Evolutionary conservation across 139 green algal genomes (phyloP).

Genomic region (Mesotaenium endlicherianum): DNA sequence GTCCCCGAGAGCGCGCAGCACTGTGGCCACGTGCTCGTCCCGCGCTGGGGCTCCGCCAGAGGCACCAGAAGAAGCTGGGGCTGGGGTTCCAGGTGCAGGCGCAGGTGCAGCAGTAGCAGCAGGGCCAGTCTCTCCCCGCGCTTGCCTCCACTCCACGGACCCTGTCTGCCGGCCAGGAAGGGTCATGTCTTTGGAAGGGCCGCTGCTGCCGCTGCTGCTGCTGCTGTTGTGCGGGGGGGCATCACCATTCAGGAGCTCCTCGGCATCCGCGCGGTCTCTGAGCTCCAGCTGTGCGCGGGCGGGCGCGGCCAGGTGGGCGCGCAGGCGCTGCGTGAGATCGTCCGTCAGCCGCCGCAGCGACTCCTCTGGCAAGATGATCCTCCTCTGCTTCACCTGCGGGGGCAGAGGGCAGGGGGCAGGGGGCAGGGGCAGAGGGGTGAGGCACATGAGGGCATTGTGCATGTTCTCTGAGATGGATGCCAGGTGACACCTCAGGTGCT

Average conservation of each 20-base stretch:
- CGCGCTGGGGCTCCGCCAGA: neutral
- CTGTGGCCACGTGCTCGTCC: neutral
- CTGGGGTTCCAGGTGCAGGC: no score
- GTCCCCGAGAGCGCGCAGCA: neutral
- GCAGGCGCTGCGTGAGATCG: neutral
- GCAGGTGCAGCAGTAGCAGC: no score
- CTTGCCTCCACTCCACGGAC: slow-evolving; percentile 23
- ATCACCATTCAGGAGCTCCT: neutral
- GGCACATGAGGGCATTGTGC: no score
- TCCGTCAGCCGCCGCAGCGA: neutral
- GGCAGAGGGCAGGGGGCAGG: neutral
- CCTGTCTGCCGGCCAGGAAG: slow-evolving; percentile 27
- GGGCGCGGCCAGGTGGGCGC: neutral
- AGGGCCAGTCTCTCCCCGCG: slow-evolving; percentile 6
- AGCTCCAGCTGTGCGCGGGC: neutral
- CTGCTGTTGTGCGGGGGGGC: neutral
- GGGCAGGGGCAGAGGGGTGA: neutral
- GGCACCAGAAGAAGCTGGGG: neutral
- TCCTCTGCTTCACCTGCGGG: neutral
- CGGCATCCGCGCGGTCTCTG: neutral
- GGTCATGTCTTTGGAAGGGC: neutral
- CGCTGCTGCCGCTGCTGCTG: neutral
- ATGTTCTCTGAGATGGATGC: no score
- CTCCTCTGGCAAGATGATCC: neutral
- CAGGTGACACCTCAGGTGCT: no score